phyloP scores from a whole-genome alignment of 225 moss, liverwort and hornwort genomes.

The Takakia lepidozioides region DNA sequence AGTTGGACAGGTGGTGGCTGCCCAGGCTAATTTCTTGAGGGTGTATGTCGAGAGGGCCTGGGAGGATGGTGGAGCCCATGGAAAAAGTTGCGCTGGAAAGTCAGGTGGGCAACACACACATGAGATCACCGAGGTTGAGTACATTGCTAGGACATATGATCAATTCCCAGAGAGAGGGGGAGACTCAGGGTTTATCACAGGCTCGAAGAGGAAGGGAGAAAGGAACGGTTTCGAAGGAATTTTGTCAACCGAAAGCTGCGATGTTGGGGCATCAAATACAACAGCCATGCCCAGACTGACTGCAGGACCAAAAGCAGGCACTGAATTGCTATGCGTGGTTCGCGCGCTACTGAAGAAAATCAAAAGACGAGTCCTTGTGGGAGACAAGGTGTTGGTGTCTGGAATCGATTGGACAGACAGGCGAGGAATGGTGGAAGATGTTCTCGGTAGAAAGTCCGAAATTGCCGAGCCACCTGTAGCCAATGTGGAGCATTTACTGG shows the following conservation, averaged over 20 bases:
- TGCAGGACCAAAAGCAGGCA: conserved; percentile 17
- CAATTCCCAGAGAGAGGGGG: not conserved
- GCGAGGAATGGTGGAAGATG: conserved; percentile 95
- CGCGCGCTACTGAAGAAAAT: conserved; percentile 90
- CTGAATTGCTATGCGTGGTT: conserved; percentile 78
- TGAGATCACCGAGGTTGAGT: no score
- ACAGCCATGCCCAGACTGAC: no score
- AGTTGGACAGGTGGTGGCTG: conserved; percentile 52
- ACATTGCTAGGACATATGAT: conserved; percentile 4
- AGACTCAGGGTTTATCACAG: no score
- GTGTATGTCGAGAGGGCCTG: conserved; percentile 46
- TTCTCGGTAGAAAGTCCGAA: conserved; percentile 71
- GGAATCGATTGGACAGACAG: conserved; percentile 86
- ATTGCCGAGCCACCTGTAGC: conserved; percentile 91
- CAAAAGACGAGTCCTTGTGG: conserved; percentile 81
- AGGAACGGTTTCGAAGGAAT: no score
- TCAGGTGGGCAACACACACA: no score
- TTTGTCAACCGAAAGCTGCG: no score
- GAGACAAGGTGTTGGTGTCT: conserved; percentile 78
- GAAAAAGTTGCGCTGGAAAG: no score
- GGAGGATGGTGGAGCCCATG: not conserved
- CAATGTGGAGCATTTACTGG: conserved; percentile 78
- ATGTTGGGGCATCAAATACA: no score
- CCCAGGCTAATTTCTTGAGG: conserved; percentile 66
- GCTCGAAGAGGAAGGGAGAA: no score